Base-by-base conservation (phyloP, 176 grass and related monocot species). In the Pontederia crassipes region DNA sequence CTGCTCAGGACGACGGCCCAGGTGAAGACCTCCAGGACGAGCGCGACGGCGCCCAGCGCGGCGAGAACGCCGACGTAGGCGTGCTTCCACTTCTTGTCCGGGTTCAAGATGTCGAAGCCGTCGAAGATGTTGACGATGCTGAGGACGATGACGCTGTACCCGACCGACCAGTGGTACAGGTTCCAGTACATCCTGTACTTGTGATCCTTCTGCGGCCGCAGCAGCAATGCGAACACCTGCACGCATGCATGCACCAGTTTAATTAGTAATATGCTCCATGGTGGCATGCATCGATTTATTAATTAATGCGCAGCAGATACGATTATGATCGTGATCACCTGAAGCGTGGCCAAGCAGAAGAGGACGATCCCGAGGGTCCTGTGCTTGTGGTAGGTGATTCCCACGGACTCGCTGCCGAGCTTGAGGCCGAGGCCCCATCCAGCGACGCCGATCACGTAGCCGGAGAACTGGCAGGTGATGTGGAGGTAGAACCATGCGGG, bases 161-260 rank as follows among this genome's bases (percentile, higher is more conserved):
- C 94, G 10, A 98, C 72, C 26, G 74, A 48, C 63, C 79, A 70
- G 72, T 98, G 94, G 79, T 98, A 93, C 13, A 77, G 67, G 68
- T 98, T 98, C 94, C 94, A 98, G 79, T 93, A 98, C 4, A 81
- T 3, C 52, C 94, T 78, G 78, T 83, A 83, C 82, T 89, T 98
- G 88, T 98, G 81, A 73, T 85, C 79, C 72, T 86, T 86, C 82
- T 89, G 74, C 3, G 94, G 88, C 64, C 94, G 73, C n/a, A 89
- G 49, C 24, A 98, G 69, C 45, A 98, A 61, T 10, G 94, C 84
- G 48, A 98, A 88, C 59, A 98, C 79, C 94, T 86, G 49, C 15
- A 24, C 2, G 28, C 0, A 9, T 53, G 12, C n/a, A 53, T 12
- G 11, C 7, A 15, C 5, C 14, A 48, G 17, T 11, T 20, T 48